These are phyloP conservation scores for Trichoderma brevicompactum DNA, from an alignment of 2,329 filamentous ascomycete species.

Conservation along the genomic window DNA sequence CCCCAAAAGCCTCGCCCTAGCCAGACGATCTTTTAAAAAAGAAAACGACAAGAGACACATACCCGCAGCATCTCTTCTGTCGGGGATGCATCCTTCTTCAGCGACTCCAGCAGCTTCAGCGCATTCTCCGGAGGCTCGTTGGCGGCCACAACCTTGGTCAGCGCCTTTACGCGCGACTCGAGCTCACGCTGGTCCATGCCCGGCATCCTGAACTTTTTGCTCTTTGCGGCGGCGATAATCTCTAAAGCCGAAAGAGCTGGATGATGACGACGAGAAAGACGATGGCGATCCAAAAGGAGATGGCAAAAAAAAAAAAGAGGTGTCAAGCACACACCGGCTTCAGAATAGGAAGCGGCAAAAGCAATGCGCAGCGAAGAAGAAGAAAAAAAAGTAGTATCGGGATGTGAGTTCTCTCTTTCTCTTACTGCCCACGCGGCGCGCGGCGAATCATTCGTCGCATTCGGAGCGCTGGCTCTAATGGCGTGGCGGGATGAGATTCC, in stretches of 20 bases:
- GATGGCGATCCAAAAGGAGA: neutral
- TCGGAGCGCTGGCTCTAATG: slow-evolving; percentile 1
- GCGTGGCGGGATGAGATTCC: neutral
- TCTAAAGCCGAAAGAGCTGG: neutral
- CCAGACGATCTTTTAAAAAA: neutral
- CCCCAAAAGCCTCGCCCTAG: neutral
- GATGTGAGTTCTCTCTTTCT: slow-evolving; percentile 13
- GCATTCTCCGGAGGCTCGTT: slow-evolving; percentile 76
- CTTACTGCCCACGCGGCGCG: slow-evolving; percentile 13
- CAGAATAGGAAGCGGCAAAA: neutral
- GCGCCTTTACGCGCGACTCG: slow-evolving; percentile 72
- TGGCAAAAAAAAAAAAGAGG: neutral
- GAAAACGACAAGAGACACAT: slow-evolving; percentile 32
- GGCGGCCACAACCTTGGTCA: slow-evolving; percentile 76
- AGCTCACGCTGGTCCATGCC: slow-evolving; percentile 83
- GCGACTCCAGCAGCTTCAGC: slow-evolving; percentile 72
- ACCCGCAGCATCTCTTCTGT: slow-evolving; percentile 89
- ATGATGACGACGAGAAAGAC: neutral
- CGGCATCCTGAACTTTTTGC: slow-evolving; percentile 24
- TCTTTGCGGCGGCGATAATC: neutral
- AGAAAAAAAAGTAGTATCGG: slow-evolving; percentile 3
- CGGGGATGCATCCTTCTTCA: slow-evolving; percentile 79
- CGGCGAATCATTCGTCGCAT: slow-evolving; percentile 23
- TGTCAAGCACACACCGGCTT: neutral
- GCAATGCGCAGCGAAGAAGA: neutral